Conservation (phyloP, 768 basidiomycete species). For the Mycena latifolia region DNA sequence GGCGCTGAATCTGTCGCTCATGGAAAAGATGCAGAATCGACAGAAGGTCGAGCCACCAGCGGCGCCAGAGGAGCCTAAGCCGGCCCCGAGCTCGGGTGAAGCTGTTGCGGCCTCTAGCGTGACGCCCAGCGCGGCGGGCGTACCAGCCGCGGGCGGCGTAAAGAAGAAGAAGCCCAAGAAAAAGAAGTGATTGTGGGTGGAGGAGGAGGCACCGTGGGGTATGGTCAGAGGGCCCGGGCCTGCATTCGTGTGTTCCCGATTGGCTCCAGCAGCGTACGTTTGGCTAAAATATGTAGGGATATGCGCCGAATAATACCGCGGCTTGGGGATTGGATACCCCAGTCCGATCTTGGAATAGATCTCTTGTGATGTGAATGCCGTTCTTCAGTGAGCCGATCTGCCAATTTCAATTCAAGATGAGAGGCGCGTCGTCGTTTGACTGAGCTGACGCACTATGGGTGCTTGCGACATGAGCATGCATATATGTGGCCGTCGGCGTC, state of each 20-base stretch:
- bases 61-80: conserved; percentile 30
- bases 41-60: conserved; percentile 43
- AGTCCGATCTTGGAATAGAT: background rate
- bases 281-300: conserved; percentile 27
- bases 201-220: background rate
- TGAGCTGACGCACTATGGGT: too few relatives aligned
- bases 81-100: conserved; percentile 31
- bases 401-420: too few relatives aligned
- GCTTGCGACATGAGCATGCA: too few relatives aligned
- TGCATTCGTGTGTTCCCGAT: conserved; percentile 23
- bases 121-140: conserved; percentile 45
- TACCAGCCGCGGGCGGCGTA: conserved; percentile 65
- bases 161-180: conserved; percentile 91
- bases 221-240: background rate
- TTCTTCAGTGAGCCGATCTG: too few relatives aligned
- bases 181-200: conserved; percentile 64
- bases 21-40: conserved; percentile 88
- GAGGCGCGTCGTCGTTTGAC: too few relatives aligned
- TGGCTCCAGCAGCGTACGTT: conserved; percentile 2
- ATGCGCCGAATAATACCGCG: background rate
- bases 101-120: conserved; percentile 45
- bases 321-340: background rate
- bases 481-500: too few relatives aligned
- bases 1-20: conserved; percentile 86
- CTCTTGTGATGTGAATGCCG: too few relatives aligned